phyloP scores from a whole-genome alignment of 2,329 filamentous ascomycete genomes.

The Talaromyces sp. region DNA sequence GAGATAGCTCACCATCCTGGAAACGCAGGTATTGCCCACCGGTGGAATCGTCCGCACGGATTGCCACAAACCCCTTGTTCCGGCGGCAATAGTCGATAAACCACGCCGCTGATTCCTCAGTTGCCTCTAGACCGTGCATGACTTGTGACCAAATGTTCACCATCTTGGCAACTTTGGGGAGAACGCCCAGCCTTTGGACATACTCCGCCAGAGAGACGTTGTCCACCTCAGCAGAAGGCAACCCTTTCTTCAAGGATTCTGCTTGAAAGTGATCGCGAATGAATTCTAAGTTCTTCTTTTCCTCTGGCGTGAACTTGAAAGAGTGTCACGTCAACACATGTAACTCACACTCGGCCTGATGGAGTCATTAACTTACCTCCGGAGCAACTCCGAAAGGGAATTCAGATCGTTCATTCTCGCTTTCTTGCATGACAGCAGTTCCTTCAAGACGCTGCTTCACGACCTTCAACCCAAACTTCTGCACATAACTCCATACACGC shows the following conservation, averaged over 20 bases:
- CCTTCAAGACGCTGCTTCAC: slow-evolving; percentile 36
- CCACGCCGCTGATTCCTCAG: slow-evolving; percentile 39
- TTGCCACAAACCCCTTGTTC: slow-evolving; percentile 37
- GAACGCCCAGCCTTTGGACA: too few species aligned
- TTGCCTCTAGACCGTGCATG: slow-evolving; percentile 44
- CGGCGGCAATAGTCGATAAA: slow-evolving; percentile 46
- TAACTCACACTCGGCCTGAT: neutral
- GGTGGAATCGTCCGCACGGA: slow-evolving; percentile 39
- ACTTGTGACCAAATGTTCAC: slow-evolving; percentile 33
- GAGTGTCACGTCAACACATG: too few species aligned
- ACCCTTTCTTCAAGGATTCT: too few species aligned
- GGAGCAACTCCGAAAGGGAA: slow-evolving; percentile 40
- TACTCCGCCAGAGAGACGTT: too few species aligned
- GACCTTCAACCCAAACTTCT: slow-evolving; percentile 32
- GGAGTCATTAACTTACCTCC: slow-evolving; percentile 22
- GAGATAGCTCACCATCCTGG: too few species aligned
- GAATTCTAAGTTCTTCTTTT: too few species aligned
- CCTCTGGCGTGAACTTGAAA: too few species aligned
- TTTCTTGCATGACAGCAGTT: slow-evolving; percentile 34
- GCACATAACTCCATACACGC: slow-evolving; percentile 30
- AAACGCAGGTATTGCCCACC: slow-evolving; percentile 38
- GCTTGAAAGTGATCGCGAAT: too few species aligned
- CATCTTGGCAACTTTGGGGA: too few species aligned
- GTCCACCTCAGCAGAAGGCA: too few species aligned
- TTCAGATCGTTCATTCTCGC: slow-evolving; percentile 7